Evolutionary conservation across 2,329 filamentous ascomycete genomes (phyloP).

Genomic region (Aspergillus pseudotamarii): DNA sequence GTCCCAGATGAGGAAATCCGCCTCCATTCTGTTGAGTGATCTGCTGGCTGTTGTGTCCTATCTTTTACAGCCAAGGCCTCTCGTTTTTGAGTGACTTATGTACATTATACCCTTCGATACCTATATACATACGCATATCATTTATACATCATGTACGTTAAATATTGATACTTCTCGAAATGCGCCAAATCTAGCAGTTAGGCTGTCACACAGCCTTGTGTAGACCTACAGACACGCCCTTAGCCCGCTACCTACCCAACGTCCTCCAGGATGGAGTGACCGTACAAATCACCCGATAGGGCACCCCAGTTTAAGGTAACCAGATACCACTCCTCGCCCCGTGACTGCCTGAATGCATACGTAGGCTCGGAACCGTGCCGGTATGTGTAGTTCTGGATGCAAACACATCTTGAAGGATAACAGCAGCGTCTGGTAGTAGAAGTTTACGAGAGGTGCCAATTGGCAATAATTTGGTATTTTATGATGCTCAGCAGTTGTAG

Average conservation of each 20-base stretch:
- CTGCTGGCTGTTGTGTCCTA: background rate
- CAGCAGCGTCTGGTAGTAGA: background rate
- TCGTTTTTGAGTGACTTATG: background rate
- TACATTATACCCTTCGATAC: background rate
- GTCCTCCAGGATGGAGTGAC: background rate
- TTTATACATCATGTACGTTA: background rate
- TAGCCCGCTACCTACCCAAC: background rate
- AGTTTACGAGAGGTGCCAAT: rapidly evolving
- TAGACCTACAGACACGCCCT: background rate
- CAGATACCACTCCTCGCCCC: background rate
- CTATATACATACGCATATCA: background rate
- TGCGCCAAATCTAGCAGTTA: too few species aligned
- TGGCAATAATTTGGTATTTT: too few species aligned
- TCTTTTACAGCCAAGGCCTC: background rate
- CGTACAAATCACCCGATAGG: background rate
- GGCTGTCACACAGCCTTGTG: too few species aligned
- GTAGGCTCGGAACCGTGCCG: too few species aligned
- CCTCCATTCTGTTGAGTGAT: background rate
- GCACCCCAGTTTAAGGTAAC: background rate
- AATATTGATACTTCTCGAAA: too few species aligned
- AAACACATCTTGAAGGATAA: background rate
- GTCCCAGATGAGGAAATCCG: background rate
- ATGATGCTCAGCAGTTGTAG: background rate
- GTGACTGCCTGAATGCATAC: background rate
- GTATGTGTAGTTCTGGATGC: background rate